Evolutionary conservation across 768 basidiomycete genomes (phyloP), one percentile per base, ranked within the genome.

Genomic region (Suillus subaureus): DNA sequence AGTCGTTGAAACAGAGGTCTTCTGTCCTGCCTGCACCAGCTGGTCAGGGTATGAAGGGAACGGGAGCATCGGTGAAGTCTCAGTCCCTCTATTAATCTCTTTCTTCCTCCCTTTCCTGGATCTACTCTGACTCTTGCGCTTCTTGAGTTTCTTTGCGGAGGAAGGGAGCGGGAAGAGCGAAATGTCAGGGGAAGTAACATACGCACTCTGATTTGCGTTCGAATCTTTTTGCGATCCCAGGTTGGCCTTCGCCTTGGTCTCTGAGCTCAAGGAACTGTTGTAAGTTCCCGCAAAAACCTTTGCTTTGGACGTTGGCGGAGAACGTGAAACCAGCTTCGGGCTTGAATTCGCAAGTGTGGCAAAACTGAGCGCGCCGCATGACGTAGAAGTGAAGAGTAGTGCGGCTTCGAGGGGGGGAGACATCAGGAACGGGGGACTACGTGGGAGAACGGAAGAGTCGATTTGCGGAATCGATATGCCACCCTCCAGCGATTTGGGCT

Each of bases 401-500:
- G 81, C 79, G 33, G 79, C 83, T 63, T 87, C 83, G 63, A 90
- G 78, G 1, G 84, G 82, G 1, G 86, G 85, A 13, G 84, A 89
- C 73, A 79, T 85, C 42, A 90, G 74, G 65, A 81, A 80, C 2
- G 86, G 80, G 0, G 89, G 89, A 66, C 87, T 88, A 31, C 78
- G 78, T 0, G 87, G 86, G 4, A 90, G 79, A 26, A 84, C 69
- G 4, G 78, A 78, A 12, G 77, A 75, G 56, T 81, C 80, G 31
- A 68, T 60, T 42, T 76, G 74, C 28, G 71, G 62, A 56, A 65
- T 66, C 21, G 66, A 71, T 42, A 65, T 21, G 67, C 23, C 64
- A 61, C 43, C 67, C 67, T 35, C 68, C 67, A 13, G 31, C 0
- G 61, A 56, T 39, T 8, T 47, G 21, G 6, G 13, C 23, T 2